Base-by-base conservation (phyloP, 345 rosid genomes). In the Psidium friedrichsthalianum region DNA sequence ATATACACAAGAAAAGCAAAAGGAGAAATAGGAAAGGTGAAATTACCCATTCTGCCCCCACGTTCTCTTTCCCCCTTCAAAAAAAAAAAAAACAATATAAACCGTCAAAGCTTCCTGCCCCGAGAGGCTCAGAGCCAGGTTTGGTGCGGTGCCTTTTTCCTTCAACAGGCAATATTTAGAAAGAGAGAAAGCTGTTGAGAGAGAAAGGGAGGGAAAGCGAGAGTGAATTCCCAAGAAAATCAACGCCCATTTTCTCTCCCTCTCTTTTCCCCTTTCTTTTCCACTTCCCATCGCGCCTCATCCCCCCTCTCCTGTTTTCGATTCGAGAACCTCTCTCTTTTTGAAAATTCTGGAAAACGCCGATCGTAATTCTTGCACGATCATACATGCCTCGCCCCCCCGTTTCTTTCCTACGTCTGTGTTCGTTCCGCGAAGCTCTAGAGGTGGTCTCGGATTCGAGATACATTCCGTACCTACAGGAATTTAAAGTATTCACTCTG, bases 91-190 rank as follows among this genome's bases (percentile, higher is more conserved):
- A n/a, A n/a, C n/a, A n/a, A n/a, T 76, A 86, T 82, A 81, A 87
- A 87, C 88, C 85, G 85, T 82, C 82, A n/a, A 82, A 88, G 84
- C 64, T 59, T 20, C 86, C 56, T 5, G 83, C 18, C 25, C 87
- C 95, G 90, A 42, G 91, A 90, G 92, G 92, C 61, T 90, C 91
- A 97, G 98, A 92, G 92, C 78, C 91, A 93, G 95, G 90, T 90
- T 94, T 88, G 95, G 94, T 76, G 86, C 74, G 76, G 53, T 57
- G 89, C 92, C 86, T 87, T 87, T 89, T 91, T 83, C 89, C 90
- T 20, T 55, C 52, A n/a, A 84, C 51, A 36, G 58, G 51, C 85
- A 83, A 42, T 57, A 40, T 22, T 57, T 42, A 40, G 84, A 52
- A 53, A 16, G 55, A 84, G 85, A 51, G 58, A 51, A 22, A 82